Evolutionary conservation across 129 eudicot genomes (phyloP), one percentile per base, ranked within the genome.

Genomic region (Lactuca saligna): DNA sequence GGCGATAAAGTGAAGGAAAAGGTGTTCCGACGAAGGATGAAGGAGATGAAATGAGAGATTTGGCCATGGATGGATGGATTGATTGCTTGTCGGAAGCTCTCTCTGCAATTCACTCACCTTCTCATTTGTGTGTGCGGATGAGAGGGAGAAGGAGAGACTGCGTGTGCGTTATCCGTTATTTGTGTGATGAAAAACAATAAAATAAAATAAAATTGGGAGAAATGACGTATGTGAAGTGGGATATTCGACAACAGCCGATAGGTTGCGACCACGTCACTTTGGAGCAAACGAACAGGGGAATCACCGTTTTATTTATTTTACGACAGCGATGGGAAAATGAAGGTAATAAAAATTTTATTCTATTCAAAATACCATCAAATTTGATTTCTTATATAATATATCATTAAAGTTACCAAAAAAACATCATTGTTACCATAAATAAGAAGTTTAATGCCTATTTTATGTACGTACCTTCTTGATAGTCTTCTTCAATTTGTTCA

Each of bases 41-140:
- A 6, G 91, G 86, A 33, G 94, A 89, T 25, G 96, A 92, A 54
- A 92, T 82, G 5, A 89, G 82, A 54, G 91, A 79, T 81, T 80
- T 83, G 82, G 98, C 98, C 98, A 92, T 92, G 65, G 91, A 56
- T 54, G 57, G 37, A 46, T 46, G 51, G 51, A 11, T 46, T 11
- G 51, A 11, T 46, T 11, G 51, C n/a, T 38, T 69, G 48, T 8
- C 59, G 8, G 66, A 73, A 35, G 64, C 38, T 55, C 63, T 73
- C 56, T 54, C 57, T 57, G 74, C 55, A 54, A 37, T 61, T 70
- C 61, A 3, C 60, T 49, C 73, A 50, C 82, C 54, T 73, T 57
- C 82, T 71, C 78, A 75, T 65, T 9, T 50, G 63, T 59, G 75
- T 59, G 60, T 44, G 74, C 35, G 67, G 58, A 61, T 20, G 81